These are phyloP conservation scores for Phaeotremella skinneri DNA, from an alignment of 768 basidiomycete species.

Conservation along the genomic window DNA sequence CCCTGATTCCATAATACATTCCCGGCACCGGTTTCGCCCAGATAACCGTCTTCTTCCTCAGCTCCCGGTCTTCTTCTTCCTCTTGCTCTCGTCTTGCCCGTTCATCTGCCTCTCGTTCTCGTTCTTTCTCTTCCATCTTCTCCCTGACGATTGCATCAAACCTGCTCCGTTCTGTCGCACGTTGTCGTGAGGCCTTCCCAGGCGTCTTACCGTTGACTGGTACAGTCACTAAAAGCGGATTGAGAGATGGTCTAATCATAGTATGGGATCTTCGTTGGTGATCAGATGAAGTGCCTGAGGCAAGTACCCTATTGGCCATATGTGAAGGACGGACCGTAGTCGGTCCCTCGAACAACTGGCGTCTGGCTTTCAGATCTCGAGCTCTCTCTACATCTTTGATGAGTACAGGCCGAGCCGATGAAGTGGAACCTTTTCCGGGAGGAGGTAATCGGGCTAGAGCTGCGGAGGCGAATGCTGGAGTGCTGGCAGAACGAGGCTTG, in stretches of 20 bases:
- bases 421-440: constrained; percentile 28
- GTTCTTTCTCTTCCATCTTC: constrained; percentile 17
- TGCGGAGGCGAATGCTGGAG: constrained; percentile 16
- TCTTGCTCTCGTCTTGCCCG: constrained; percentile 15
- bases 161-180: constrained; percentile 19
- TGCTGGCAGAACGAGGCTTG: neutral
- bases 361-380: constrained; percentile 14
- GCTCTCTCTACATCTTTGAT: constrained; percentile 23
- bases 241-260: too few species aligned
- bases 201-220: constrained; percentile 32
- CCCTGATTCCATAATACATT: constrained; percentile 19
- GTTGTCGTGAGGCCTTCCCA: constrained; percentile 21
- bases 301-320: neutral
- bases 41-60: constrained; percentile 32
- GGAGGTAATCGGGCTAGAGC: constrained; percentile 29
- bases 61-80: constrained; percentile 17
- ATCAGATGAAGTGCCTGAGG: neutral
- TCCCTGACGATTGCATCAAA: constrained; percentile 20
- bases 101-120: constrained; percentile 1
- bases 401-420: constrained; percentile 9
- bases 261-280: neutral
- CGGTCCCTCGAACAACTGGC: constrained; percentile 23
- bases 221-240: constrained; percentile 11
- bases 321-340: neutral
- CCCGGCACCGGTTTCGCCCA: constrained; percentile 35